Base-by-base conservation (phyloP, 1,284 basidiomycete genomes). In the Ceratobasidium sp. region DNA sequence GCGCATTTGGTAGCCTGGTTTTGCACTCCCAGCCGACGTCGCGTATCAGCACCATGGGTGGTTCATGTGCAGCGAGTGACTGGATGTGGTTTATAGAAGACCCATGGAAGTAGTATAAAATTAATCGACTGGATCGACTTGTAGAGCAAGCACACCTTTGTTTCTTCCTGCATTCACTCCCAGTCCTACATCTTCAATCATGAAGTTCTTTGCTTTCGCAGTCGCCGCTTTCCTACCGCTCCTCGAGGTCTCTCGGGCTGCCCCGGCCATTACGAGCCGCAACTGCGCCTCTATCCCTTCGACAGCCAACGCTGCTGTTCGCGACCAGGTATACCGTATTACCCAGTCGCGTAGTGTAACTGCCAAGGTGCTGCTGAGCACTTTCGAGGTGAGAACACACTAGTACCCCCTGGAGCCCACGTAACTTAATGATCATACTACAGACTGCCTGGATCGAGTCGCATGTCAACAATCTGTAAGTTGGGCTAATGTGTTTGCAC, bases 361-460 rank as follows among this genome's bases (percentile, higher is more conserved):
- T 21, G 64, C 64, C 26, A 69, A 69, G 36, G 64, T 69, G n/a
- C 53, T 57, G 12, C 39, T 57, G 26, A 57, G 52, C 52, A 57
- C 64, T 3, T 69, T 69, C 30, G 64, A 69, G 50, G 64, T 57
- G 41, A 39, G 62, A 10, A 23, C 2, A 34, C n/a, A 21, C n/a
- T 0, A 16, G 16, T 57, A 34, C 34, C 28, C 39, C 12, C 3
- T 12, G 5, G 14, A 14, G 9, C 28, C 9, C 6, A 16, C 28
- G 16, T 23, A 23, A 23, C 48, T 65, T 1, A 65, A 34, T 5
- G 34, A 39, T 6, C 6, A 34, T 65, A 10, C 28, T 21, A 39
- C 48, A 57, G 64, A 69, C 64, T 46, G 64, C 52, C 52, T 57
- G 36, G 64, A 69, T 69, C 30, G 52, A 69, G 41, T 69, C 64